Base-by-base conservation (phyloP, 257 asterid species). In the Nicotiana attenuata region DNA sequence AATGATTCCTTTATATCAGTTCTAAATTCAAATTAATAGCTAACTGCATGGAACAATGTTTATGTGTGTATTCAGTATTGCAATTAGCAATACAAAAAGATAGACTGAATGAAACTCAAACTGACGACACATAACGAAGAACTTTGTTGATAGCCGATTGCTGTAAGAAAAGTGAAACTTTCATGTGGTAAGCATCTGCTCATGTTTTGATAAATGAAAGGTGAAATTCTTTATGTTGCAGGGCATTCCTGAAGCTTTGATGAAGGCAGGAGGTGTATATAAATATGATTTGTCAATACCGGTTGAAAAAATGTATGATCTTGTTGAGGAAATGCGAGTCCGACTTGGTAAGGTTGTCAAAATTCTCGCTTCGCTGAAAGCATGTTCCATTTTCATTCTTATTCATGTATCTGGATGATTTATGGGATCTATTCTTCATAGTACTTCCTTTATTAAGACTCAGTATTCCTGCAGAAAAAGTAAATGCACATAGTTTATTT, bases 181-280 rank as follows among this genome's bases (percentile, higher is more conserved):
- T 73, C 60, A 7, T 13, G 38, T 50, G 24, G 60, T 14, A 47
- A 5, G 79, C 50, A 4, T 73, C 61, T 47, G 24, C 5, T 73
- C 22, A 47, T 73, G 61, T 73, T 60, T 73, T 73, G 35, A 47
- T 47, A 24, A 24, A 73, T 47, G 28, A 50, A 83, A 84, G 85
- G 55, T 64, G 38, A 24, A 59, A 59, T 78, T 82, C 67, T 65
- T 61, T 82, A 82, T 85, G 52, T 65, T 81, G 76, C 89, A 96
- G 98, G 99, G 99, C 80, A 55, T 96, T 82, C 88, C 99, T 73
- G 99, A 96, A 91, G 99, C 99, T 82, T 84, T 96, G 87, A 88
- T 92, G 98, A 96, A 92, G 89, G 98, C 95, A 15, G 99, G 99
- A 77, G 98, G 96, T 50, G 94, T 89, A 22, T 96, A 91, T 89